Conservation (phyloP, 495 filamentous ascomycete genomes). For the Aspergillus sparsus region DNA sequence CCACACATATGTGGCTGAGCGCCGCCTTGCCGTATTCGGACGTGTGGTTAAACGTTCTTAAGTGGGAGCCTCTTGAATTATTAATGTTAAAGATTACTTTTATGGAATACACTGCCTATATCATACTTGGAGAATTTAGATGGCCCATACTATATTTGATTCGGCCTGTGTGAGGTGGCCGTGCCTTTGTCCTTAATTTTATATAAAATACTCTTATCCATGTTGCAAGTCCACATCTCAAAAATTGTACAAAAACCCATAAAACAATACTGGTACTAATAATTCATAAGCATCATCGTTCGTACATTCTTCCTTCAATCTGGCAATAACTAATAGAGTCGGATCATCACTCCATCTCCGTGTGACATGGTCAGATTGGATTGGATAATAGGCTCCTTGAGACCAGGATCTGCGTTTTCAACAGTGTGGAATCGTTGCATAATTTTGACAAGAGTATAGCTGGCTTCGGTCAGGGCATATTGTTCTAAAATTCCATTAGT, state of each 20-base stretch:
- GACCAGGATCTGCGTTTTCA: slow-evolving; percentile 39
- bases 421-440: slow-evolving; percentile 65
- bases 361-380: slow-evolving; percentile 45
- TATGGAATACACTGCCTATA: too few relatives aligned
- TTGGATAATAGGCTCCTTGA: slow-evolving; percentile 33
- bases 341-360: slow-evolving; percentile 38
- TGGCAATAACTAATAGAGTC: slow-evolving; percentile 29
- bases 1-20: slow-evolving; percentile 2
- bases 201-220: too few relatives aligned
- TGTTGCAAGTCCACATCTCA: too few relatives aligned
- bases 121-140: too few relatives aligned
- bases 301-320: not conserved
- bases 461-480: slow-evolving; percentile 80
- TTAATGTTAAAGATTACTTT: too few relatives aligned
- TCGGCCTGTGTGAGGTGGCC: too few relatives aligned
- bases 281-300: slow-evolving; percentile 1
- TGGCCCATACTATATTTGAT: too few relatives aligned
- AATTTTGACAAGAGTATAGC: slow-evolving; percentile 69
- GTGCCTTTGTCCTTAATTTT: too few relatives aligned
- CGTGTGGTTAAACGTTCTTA: too few relatives aligned
- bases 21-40: slow-evolving; percentile 3
- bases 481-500: slow-evolving; percentile 45
- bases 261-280: not conserved
- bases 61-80: too few relatives aligned
- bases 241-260: not conserved